Evolutionary conservation across 2,329 filamentous ascomycete genomes (phyloP), one percentile per base, ranked within the genome.

Genomic region (Pyrenophora teres): DNA sequence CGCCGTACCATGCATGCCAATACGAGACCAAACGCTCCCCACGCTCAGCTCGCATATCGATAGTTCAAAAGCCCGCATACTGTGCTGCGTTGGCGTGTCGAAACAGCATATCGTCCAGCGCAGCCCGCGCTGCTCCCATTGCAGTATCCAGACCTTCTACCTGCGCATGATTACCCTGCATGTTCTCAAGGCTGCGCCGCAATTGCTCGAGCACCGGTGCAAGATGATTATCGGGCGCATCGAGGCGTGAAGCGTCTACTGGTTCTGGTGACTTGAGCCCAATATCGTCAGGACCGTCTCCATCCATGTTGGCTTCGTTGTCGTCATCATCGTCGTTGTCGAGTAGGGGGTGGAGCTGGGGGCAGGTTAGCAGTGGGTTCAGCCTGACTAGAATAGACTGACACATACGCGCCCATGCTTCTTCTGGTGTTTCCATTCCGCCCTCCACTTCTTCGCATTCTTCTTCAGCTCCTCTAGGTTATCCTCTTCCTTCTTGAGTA

Each of bases 111-210:
- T 69, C 66, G 52, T 74, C 71, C 52, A 75, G 54, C 41, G 67
- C 69, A 40, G 60, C 64, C 37, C 65, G 64, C 23, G 72, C 66
- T 15, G 63, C 46, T 35, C 39, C 47, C 50, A 73, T 59, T 13
- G 67, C 70, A 33, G 61, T 63, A n/a, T 65, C 58, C 25, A 75
- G 63, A 40, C 70, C 71, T 8, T 68, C 62, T 9, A 76, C 64
- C 50, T 75, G 72, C 48, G 53, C 62, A 59, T 68, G 64, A 52
- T 75, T 76, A 16, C 63, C 64, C 54, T 72, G 70, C 67, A 76
- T 71, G 30, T 62, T 71, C 44, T 73, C 69, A 4, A 76, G 54
- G 57, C 74, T 74, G 36, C 67, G 71, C 30, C 64, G 64, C 40
- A 76, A 65, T 56, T 74, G 72, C 48, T 66, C 66, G 37, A 76